Evolutionary conservation across 2,329 filamentous ascomycete genomes (phyloP).

Genomic region (Macrophomina tecta): DNA sequence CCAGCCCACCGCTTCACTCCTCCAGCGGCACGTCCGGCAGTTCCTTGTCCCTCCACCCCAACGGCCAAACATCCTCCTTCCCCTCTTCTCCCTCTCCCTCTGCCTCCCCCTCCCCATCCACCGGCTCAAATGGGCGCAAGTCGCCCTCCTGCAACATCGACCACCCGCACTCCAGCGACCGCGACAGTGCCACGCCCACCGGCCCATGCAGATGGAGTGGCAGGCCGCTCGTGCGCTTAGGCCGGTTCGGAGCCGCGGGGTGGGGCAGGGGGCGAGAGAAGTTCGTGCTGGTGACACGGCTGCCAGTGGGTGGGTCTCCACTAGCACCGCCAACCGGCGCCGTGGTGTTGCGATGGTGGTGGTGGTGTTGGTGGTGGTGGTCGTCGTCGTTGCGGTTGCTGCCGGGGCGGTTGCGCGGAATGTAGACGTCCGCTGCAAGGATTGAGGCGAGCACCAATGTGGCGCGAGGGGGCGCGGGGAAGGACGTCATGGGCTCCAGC

Average conservation of each 20-base stretch:
- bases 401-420: not conserved
- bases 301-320: not conserved
- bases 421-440: no score
- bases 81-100: not conserved
- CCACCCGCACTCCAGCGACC: not conserved
- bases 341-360: not conserved
- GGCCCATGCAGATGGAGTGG: not conserved
- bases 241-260: not conserved
- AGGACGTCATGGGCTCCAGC: not conserved
- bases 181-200: not conserved
- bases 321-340: not conserved
- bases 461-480: not conserved
- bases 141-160: not conserved
- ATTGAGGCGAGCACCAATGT: no score
- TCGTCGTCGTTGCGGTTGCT: not conserved
- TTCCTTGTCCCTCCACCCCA: not conserved
- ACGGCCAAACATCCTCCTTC: not conserved
- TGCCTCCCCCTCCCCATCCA: no score
- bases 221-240: not conserved
- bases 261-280: conserved; percentile 4
- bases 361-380: no score
- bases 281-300: not conserved
- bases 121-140: not conserved
- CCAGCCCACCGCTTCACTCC: no score
- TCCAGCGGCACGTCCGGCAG: conserved; percentile 4